These are phyloP conservation scores for Sugiyamaella boreocaroliniensis DNA, from an alignment of 805 yeast species.

Conservation along the genomic window DNA sequence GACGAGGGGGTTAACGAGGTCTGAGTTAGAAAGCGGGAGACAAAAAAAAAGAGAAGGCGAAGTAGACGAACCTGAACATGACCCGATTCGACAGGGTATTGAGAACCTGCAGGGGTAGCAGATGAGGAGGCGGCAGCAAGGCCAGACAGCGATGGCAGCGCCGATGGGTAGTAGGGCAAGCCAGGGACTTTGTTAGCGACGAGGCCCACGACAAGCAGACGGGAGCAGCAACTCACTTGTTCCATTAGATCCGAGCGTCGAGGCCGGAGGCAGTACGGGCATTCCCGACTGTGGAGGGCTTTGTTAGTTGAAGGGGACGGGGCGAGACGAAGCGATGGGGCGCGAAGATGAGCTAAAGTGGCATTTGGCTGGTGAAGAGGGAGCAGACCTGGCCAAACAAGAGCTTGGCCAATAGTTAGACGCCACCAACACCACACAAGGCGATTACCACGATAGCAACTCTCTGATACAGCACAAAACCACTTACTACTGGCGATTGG, in stretches of 20 bases:
- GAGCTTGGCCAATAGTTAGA: too few relatives aligned
- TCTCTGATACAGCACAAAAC: conserved; percentile 12
- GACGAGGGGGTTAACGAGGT: too few relatives aligned
- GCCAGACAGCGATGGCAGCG: conserved; percentile 28
- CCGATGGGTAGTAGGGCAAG: conserved; percentile 18
- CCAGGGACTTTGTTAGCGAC: not conserved
- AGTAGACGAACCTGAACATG: not conserved
- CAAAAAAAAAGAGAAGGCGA: not conserved
- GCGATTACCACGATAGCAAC: too few relatives aligned
- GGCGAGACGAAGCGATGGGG: too few relatives aligned
- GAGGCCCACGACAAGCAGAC: not conserved
- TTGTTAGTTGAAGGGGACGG: not conserved
- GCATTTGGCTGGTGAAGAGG: too few relatives aligned
- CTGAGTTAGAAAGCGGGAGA: too few relatives aligned
- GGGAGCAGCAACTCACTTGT: not conserved
- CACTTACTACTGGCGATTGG: conserved; percentile 23
- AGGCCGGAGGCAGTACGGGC: conserved; percentile 32
- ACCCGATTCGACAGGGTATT: not conserved
- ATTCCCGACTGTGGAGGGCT: conserved; percentile 24
- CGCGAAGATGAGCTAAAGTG: too few relatives aligned
- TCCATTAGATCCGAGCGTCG: conserved; percentile 18
- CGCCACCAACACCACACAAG: too few relatives aligned
- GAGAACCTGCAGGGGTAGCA: not conserved
- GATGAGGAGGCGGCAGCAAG: conserved; percentile 4
- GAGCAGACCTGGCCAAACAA: too few relatives aligned